Evolutionary conservation across 192 early-diverging fungal species (phyloP).

Genomic region (Coemansia sp.): DNA sequence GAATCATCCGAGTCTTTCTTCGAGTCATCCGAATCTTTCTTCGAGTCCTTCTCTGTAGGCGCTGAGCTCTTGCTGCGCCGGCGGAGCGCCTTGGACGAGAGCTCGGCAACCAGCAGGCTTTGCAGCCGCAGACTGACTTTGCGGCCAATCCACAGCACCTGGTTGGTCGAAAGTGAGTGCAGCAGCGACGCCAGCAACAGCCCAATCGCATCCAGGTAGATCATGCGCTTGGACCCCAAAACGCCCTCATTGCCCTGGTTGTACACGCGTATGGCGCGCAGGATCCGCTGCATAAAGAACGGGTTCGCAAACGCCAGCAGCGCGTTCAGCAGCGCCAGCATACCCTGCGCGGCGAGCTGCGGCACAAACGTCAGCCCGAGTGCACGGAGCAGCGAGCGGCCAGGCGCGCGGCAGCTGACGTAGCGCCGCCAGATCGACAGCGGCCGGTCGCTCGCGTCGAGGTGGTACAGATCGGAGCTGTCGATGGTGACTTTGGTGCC

Average conservation of each 20-base stretch:
- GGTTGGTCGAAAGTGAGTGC: conserved; percentile 56
- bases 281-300: conserved; percentile 60
- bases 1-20: conserved; percentile 16
- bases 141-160: conserved; percentile 68
- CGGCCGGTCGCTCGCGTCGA: conserved; percentile 56
- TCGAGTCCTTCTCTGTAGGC: conserved; percentile 19
- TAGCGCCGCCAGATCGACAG: conserved; percentile 40
- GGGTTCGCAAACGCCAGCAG: conserved; percentile 53
- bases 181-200: conserved; percentile 55
- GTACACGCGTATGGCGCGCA: conserved; percentile 56
- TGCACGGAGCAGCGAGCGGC: conserved; percentile 29
- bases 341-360: conserved; percentile 47
- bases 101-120: conserved; percentile 62
- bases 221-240: conserved; percentile 3
- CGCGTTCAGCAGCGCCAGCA: conserved; percentile 42
- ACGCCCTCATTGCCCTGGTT: background rate
- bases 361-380: conserved; percentile 45
- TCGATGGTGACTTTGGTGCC: conserved; percentile 57
- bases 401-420: conserved; percentile 2
- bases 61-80: conserved; percentile 54
- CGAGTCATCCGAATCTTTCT: conserved; percentile 15
- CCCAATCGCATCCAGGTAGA: conserved; percentile 59
- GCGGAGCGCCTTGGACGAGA: conserved; percentile 64
- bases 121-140: conserved; percentile 61
- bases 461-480: conserved; percentile 60